Conservation (phyloP, 2,329 filamentous ascomycete species). For the Davidsoniella neocaledoniae region DNA sequence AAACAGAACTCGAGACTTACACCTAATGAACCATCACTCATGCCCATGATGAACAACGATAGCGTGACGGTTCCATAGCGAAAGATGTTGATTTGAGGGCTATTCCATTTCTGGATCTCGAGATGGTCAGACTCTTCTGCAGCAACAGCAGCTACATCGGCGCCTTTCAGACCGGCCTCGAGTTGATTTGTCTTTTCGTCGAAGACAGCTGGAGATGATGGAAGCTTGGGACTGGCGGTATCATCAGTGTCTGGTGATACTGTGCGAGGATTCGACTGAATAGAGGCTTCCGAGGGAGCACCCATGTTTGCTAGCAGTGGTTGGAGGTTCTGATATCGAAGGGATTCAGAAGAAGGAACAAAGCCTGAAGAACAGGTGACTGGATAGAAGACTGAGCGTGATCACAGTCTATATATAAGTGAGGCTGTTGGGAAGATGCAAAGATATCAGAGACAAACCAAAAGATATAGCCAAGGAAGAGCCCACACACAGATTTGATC, state of each 20-base stretch:
- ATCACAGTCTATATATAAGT: too few species aligned
- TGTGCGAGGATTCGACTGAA: not conserved
- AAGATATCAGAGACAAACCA: too few species aligned
- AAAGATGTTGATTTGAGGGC: conserved; percentile 38
- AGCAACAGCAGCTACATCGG: not conserved
- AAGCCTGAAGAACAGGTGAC: too few species aligned
- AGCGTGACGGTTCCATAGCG: conserved; percentile 42
- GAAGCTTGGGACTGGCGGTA: not conserved
- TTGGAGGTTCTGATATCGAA: too few species aligned
- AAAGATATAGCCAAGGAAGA: too few species aligned
- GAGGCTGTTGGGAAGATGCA: too few species aligned
- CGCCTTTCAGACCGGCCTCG: not conserved
- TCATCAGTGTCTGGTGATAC: not conserved
- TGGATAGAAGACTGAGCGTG: too few species aligned
- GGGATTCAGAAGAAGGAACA: too few species aligned
- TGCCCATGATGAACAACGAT: conserved; percentile 47
- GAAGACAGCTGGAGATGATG: not conserved
- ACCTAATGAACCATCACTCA: conserved; percentile 51
- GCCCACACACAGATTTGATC: too few species aligned
- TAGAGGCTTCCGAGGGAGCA: not conserved
- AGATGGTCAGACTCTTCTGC: conserved; percentile 8
- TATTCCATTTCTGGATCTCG: conserved; percentile 42
- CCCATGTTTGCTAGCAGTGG: too few species aligned
- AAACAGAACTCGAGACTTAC: conserved; percentile 23
- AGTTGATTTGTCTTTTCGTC: conserved; percentile 4